Conservation (phyloP, 768 basidiomycete genomes). For the Xanthoconium stramineum region DNA sequence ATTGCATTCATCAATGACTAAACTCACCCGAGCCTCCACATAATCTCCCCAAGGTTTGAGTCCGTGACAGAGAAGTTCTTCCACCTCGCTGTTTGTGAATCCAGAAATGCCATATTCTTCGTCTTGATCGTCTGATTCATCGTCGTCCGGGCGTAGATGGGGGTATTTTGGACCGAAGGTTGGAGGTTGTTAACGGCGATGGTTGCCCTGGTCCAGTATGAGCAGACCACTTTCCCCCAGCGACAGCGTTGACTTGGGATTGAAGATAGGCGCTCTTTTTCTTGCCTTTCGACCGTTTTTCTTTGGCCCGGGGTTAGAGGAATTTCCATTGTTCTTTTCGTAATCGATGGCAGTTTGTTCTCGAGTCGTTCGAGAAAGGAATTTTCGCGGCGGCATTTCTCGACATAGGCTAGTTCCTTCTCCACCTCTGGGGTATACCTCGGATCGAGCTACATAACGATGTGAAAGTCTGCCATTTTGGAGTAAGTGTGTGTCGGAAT, state of each 20-base stretch:
- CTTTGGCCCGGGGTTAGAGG: background rate
- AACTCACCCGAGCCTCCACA: constrained; percentile 35
- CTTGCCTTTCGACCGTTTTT: background rate
- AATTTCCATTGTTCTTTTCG: background rate
- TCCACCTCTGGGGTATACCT: constrained; percentile 8
- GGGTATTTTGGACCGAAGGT: background rate
- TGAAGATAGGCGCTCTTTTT: background rate
- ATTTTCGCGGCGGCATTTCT: constrained; percentile 1
- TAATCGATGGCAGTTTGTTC: background rate
- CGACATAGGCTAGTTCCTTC: background rate
- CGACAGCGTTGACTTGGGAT: background rate
- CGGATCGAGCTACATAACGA: constrained; percentile 26
- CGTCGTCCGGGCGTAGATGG: background rate
- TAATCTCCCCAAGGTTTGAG: constrained; percentile 40
- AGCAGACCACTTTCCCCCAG: too few relatives aligned
- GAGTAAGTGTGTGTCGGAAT: background rate
- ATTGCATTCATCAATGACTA: background rate
- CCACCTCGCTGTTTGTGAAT: constrained; percentile 33
- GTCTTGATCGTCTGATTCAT: background rate
- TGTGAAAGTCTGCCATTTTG: constrained; percentile 24
- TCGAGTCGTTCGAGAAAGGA: background rate
- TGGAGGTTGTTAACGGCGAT: background rate
- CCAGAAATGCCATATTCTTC: background rate
- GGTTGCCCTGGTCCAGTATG: background rate
- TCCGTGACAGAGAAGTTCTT: constrained; percentile 36